Percentiles rank a stretch among this genome's conserved stretches.
Conservation (phyloP, 1,284 basidiomycete species). For the Flammula alnicola region DNA sequence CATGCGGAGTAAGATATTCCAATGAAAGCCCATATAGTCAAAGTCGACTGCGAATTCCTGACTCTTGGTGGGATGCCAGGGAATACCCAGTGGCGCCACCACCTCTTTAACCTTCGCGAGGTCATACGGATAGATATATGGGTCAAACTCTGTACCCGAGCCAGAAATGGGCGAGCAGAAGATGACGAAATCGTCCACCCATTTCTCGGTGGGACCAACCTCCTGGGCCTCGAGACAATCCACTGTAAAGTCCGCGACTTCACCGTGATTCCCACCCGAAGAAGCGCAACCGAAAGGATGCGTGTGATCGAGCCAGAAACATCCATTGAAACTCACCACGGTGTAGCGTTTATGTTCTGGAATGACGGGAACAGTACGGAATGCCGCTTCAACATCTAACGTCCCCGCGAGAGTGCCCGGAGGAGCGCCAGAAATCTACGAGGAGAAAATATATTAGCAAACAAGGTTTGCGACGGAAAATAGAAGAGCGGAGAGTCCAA, state of each 20-base stretch:
- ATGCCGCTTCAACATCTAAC: constrained; percentile 28
- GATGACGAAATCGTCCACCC: constrained; percentile 38
- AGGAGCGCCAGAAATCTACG: constrained; percentile 21
- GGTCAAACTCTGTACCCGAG: not conserved
- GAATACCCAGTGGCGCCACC: constrained; percentile 25
- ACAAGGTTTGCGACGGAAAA: too few species aligned
- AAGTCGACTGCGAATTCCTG: constrained; percentile 29
- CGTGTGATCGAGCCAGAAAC: constrained; percentile 27
- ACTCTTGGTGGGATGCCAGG: constrained; percentile 33
- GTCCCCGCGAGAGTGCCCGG: constrained; percentile 26
- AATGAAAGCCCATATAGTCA: constrained; percentile 40
- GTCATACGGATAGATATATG: constrained; percentile 15
- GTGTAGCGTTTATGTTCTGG: constrained; percentile 18
- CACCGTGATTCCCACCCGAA: constrained; percentile 34
- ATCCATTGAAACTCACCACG: constrained; percentile 19
- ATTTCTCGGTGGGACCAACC: constrained; percentile 33
- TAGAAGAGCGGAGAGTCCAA: too few species aligned
- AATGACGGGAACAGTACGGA: constrained; percentile 25
- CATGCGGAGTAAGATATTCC: constrained; percentile 30
- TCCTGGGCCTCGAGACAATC: constrained; percentile 20
- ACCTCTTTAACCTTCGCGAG: constrained; percentile 16
- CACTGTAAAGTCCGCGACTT: constrained; percentile 33
- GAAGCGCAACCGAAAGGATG: constrained; percentile 31
- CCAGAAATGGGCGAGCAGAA: constrained; percentile 22
- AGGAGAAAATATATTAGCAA: too few species aligned